Evolutionary conservation across 441 rosid species (phyloP).

Genomic region (Eutrema salsugineum): DNA sequence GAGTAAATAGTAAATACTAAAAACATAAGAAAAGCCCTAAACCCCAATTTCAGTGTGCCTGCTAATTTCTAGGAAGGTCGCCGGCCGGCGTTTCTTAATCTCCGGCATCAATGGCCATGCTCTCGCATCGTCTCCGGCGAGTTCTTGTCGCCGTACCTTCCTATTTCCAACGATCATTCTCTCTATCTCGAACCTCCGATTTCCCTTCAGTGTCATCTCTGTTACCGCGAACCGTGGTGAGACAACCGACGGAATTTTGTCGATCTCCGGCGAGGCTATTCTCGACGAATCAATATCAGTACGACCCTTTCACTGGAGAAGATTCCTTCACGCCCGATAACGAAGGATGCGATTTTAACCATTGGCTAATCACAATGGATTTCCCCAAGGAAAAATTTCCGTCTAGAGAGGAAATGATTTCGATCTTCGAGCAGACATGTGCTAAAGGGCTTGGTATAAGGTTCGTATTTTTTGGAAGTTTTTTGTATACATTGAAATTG

Average conservation of each 20-base stretch:
- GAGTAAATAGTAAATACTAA: neutral
- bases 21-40: constrained; percentile 7
- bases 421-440: constrained; percentile 59
- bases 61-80: neutral
- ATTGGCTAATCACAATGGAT: constrained; percentile 69
- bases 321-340: constrained; percentile 63
- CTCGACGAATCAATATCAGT: constrained; percentile 29
- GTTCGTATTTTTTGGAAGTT: constrained; percentile 31
- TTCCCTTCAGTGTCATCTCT: neutral
- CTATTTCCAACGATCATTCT: constrained; percentile 12
- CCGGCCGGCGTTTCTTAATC: neutral
- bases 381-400: constrained; percentile 58
- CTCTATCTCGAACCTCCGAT: neutral
- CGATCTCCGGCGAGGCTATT: constrained; percentile 23
- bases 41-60: neutral
- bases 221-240: neutral
- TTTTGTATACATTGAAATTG: neutral
- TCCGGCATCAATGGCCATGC: constrained; percentile 27
- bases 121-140: constrained; percentile 40
- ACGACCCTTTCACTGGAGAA: constrained; percentile 48
- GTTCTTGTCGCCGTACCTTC: constrained; percentile 13
- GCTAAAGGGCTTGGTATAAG: constrained; percentile 35
- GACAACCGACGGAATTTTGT: neutral
- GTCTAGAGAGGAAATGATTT: constrained; percentile 62
- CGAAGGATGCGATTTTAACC: constrained; percentile 76